Evolutionary conservation across 352 stramenopile species (phyloP).

Genomic region (Globisporangium heterothallicum): DNA sequence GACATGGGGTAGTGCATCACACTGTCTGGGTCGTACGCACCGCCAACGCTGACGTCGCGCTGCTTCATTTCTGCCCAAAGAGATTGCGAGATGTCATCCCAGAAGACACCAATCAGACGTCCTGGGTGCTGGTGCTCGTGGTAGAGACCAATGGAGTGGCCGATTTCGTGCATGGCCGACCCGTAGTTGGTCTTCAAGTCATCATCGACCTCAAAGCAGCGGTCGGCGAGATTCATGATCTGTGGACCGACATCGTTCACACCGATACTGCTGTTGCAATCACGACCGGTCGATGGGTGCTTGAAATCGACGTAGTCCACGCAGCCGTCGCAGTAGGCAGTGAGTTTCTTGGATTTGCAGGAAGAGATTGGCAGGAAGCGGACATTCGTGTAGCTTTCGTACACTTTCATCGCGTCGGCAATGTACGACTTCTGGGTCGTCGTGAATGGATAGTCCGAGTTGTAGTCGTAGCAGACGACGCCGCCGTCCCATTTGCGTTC

Average conservation of each 20-base stretch:
- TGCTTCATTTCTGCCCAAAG: conserved; percentile 71
- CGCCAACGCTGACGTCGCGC: conserved; percentile 58
- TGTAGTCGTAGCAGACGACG: conserved; percentile 73
- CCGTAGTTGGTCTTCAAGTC: conserved; percentile 68
- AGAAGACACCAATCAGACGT: conserved; percentile 67
- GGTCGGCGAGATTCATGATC: conserved; percentile 69
- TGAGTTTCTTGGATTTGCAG: conserved; percentile 41
- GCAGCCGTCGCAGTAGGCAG: conserved; percentile 57
- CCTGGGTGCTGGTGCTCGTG: conserved; percentile 77
- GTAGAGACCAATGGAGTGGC: conserved; percentile 73
- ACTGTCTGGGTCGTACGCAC: conserved; percentile 60
- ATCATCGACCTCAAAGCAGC: conserved; percentile 73
- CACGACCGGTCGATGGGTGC: conserved; percentile 54
- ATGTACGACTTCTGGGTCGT: conserved; percentile 49
- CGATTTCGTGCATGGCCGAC: conserved; percentile 78
- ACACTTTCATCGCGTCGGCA: conserved; percentile 57
- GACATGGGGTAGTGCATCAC: conserved; percentile 79
- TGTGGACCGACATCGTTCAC: conserved; percentile 57
- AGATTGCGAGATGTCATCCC: conserved; percentile 66
- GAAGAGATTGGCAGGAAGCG: conserved; percentile 53
- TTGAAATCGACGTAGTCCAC: conserved; percentile 75
- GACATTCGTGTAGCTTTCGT: conserved; percentile 63
- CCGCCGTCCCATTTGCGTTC: conserved; percentile 58
- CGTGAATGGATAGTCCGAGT: conserved; percentile 62
- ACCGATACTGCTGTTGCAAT: conserved; percentile 78